Conservation (phyloP, 208 protist species). For the Leishmania gerbilli region DNA sequence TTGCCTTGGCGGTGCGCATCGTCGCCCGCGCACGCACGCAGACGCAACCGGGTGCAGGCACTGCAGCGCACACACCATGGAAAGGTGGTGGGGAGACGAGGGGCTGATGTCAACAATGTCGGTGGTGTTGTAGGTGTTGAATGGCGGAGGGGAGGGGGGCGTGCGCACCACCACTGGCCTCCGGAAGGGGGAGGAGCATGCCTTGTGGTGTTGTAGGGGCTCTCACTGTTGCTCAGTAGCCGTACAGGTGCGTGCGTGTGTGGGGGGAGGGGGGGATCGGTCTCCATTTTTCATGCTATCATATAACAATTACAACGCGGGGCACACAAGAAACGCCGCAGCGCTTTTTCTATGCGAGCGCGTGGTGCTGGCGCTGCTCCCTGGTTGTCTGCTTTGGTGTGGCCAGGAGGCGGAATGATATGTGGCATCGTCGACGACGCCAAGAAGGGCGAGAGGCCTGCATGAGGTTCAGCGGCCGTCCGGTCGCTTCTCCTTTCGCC, state of each 20-base stretch:
- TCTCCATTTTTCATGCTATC: not conserved
- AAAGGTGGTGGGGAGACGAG: not conserved
- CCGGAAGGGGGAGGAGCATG: not conserved
- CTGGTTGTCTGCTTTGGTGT: not conserved
- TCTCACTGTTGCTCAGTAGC: not conserved
- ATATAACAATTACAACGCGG: not conserved
- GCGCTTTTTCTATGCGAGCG: not conserved
- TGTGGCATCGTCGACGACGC: not conserved
- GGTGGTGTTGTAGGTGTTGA: not conserved
- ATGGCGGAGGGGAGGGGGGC: not conserved
- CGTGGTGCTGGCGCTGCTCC: not conserved
- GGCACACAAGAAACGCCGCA: too few relatives aligned
- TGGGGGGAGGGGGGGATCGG: not conserved
- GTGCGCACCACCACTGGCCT: not conserved
- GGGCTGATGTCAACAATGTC: not conserved
- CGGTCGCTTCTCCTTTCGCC: slow-evolving; percentile 3
- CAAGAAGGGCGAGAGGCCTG: not conserved
- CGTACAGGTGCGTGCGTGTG: not conserved
- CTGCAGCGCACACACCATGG: not conserved
- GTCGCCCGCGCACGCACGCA: not conserved
- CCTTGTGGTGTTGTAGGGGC: not conserved
- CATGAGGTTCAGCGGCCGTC: not conserved
- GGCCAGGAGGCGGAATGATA: not conserved
- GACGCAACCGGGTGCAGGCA: not conserved
- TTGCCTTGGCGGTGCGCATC: not conserved